Evolutionary conservation across 1,139 yeast species (phyloP).

Genomic region (Nakaseomyces kungkrabaensis): DNA sequence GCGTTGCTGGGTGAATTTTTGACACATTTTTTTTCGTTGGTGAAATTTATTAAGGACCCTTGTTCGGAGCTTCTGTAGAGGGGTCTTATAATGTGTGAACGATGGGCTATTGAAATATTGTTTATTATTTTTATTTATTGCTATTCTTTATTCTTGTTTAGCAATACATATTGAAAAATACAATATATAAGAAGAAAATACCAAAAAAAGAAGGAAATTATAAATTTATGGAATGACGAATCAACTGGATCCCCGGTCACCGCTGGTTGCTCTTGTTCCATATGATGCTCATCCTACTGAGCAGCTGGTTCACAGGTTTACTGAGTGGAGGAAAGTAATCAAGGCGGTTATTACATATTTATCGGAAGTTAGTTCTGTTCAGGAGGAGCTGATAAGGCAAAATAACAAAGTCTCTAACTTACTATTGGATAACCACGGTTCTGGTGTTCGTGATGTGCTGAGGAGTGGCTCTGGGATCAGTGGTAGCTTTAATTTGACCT

Average conservation of each 20-base stretch:
- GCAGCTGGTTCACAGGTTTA: slow-evolving; percentile 68
- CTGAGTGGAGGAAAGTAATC: slow-evolving; percentile 77
- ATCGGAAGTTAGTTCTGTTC: slow-evolving; percentile 71
- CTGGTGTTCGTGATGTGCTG: not conserved
- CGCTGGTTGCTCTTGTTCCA: slow-evolving; percentile 39
- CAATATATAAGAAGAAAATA: not conserved
- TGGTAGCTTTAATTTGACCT: not conserved
- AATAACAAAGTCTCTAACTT: slow-evolving; percentile 65
- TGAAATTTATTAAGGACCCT: not conserved
- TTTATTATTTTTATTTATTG: not conserved
- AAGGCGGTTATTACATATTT: slow-evolving; percentile 66
- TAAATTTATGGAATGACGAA: not conserved
- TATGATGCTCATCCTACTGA: slow-evolving; percentile 71
- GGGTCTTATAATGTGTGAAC: too few species aligned
- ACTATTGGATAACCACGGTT: not conserved
- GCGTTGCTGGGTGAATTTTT: not conserved
- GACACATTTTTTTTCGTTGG: not conserved
- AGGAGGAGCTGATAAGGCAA: slow-evolving; percentile 79
- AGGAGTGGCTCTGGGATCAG: not conserved
- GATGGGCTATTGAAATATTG: too few species aligned
- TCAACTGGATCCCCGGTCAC: slow-evolving; percentile 1
- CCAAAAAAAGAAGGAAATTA: not conserved
- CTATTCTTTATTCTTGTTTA: not conserved
- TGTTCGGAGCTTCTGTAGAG: too few species aligned
- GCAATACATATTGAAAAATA: too few species aligned